Evolutionary conservation across 176 grass and related monocot genomes (phyloP).

Genomic region (Tuctoria greenei): DNA sequence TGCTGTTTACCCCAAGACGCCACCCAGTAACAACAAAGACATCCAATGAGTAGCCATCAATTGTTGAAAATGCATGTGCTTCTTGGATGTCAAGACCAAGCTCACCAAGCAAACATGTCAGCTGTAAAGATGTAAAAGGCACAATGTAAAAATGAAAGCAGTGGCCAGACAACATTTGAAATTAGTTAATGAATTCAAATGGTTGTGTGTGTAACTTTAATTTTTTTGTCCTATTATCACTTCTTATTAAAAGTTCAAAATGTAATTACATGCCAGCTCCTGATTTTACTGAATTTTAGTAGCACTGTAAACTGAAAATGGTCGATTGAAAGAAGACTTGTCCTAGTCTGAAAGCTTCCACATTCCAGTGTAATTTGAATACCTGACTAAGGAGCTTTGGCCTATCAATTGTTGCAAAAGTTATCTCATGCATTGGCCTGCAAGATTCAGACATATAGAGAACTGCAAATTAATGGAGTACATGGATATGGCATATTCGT

Average conservation of each 20-base stretch:
- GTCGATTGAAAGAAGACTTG: background rate
- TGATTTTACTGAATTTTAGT: slow-evolving; percentile 2
- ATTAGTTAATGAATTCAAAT: slow-evolving; percentile 20
- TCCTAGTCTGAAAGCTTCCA: background rate
- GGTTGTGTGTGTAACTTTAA: background rate
- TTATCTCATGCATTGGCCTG: slow-evolving; percentile 86
- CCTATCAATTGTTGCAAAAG: slow-evolving; percentile 73
- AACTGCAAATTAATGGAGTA: slow-evolving; percentile 8
- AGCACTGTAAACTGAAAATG: background rate
- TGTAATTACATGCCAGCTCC: background rate
- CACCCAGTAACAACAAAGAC: slow-evolving; percentile 83
- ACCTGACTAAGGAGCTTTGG: slow-evolving; percentile 90
- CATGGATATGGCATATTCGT: background rate
- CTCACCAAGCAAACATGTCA: slow-evolving; percentile 75
- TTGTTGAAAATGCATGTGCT: slow-evolving; percentile 90
- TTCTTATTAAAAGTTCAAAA: background rate
- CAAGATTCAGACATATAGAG: slow-evolving; percentile 33
- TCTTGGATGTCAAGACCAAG: slow-evolving; percentile 90
- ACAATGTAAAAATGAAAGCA: background rate
- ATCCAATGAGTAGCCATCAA: slow-evolving; percentile 76
- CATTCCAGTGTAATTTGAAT: background rate
- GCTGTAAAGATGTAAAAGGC: slow-evolving; percentile 43
- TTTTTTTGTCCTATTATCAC: background rate
- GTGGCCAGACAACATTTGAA: background rate
- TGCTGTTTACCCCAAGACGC: slow-evolving; percentile 60